A percentile compares a stretch with the other conserved stretches of the same genome.
Conservation (phyloP, 2,329 filamentous ascomycete species). For the Madurella mycetomatis region DNA sequence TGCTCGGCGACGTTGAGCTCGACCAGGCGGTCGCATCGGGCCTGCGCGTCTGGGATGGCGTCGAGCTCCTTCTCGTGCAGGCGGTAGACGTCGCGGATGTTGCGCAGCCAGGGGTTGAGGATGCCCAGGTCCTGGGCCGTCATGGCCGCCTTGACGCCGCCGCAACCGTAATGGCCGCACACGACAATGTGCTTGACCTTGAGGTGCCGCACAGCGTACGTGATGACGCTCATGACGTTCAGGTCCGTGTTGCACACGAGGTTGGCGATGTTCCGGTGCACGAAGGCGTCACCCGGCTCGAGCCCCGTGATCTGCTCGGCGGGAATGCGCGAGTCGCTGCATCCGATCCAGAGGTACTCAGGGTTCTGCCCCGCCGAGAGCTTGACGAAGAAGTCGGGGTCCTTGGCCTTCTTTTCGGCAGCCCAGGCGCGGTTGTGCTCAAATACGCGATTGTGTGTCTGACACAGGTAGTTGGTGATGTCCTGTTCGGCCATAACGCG, state of each 20-base stretch:
- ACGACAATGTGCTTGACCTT: slow-evolving; percentile 77
- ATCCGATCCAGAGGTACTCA: slow-evolving; percentile 83
- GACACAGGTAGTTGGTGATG: slow-evolving; percentile 52
- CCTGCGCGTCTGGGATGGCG: slow-evolving; percentile 52
- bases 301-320: slow-evolving; percentile 81
- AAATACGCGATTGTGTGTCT: slow-evolving; percentile 64
- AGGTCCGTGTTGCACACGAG: slow-evolving; percentile 75
- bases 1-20: slow-evolving; percentile 81
- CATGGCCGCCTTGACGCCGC: slow-evolving; percentile 71
- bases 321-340: slow-evolving; percentile 86
- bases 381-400: slow-evolving; percentile 63
- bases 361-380: slow-evolving; percentile 61
- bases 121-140: slow-evolving; percentile 66
- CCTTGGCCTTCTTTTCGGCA: slow-evolving; percentile 49
- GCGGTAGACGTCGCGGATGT: slow-evolving; percentile 70
- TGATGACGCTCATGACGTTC: slow-evolving; percentile 75
- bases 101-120: slow-evolving; percentile 69
- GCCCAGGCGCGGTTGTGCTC: slow-evolving; percentile 66
- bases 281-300: slow-evolving; percentile 85
- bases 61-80: slow-evolving; percentile 68
- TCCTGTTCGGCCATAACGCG: slow-evolving; percentile 33
- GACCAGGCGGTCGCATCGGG: slow-evolving; percentile 66
- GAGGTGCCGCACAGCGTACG: slow-evolving; percentile 79
- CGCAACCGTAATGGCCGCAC: slow-evolving; percentile 75
- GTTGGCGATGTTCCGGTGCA: slow-evolving; percentile 95